Conservation (phyloP, 139 green algal species). For the Pycnococcus provasolii region DNA sequence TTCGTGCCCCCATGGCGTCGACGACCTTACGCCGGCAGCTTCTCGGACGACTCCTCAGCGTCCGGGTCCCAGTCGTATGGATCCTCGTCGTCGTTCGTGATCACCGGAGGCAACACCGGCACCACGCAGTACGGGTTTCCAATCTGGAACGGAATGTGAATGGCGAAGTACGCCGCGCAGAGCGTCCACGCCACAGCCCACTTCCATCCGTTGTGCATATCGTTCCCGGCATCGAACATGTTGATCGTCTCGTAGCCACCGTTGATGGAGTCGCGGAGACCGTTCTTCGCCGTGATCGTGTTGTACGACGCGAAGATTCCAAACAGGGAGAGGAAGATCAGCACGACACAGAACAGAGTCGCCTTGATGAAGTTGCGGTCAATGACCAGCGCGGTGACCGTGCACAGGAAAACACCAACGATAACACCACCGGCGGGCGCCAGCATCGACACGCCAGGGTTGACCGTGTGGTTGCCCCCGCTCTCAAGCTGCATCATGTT, state of each 20-base stretch:
- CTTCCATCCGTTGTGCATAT: background rate
- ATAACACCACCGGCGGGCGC: background rate
- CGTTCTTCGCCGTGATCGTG: background rate
- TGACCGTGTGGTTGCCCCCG: background rate
- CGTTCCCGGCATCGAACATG: background rate
- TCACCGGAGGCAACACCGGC: background rate
- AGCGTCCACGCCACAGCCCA: background rate
- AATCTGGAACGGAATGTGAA: conserved; percentile 6
- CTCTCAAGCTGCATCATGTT: background rate
- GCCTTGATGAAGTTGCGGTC: background rate
- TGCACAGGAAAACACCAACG: background rate
- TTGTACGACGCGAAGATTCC: background rate
- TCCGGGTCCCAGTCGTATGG: background rate
- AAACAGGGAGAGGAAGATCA: conserved; percentile 7
- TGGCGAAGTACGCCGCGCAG: background rate
- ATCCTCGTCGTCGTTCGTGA: background rate
- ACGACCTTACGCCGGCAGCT: no score
- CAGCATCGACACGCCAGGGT: background rate
- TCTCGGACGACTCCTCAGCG: background rate
- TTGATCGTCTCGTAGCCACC: background rate
- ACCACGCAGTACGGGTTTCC: background rate
- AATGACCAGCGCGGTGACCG: background rate
- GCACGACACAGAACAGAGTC: background rate
- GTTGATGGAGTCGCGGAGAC: background rate
- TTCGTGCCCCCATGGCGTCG: no score